Percentiles rank a stretch among this genome's conserved stretches.
Conservation (phyloP, 345 rosid genomes). For the thale cress (Arabidopsis thaliana) region DNA sequence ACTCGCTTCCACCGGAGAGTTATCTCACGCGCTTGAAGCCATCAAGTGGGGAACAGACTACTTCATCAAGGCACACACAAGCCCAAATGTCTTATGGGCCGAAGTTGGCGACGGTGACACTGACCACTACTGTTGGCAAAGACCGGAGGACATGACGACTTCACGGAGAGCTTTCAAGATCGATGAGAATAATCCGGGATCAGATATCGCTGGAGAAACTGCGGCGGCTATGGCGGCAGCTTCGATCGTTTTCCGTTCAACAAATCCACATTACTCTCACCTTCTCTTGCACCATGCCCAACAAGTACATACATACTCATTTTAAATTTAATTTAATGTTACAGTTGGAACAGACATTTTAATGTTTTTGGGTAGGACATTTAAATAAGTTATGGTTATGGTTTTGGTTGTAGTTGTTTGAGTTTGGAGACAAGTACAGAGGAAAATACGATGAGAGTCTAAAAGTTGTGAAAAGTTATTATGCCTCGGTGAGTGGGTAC, state of each 20-base stretch:
- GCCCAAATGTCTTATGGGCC: slow-evolving; percentile 83
- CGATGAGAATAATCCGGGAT: slow-evolving; percentile 87
- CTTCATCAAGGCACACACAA: slow-evolving; percentile 90
- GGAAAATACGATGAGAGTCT: slow-evolving; percentile 82
- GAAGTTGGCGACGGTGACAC: slow-evolving; percentile 97
- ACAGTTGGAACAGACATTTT: slow-evolving; percentile 33
- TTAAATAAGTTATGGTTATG: slow-evolving; percentile 12
- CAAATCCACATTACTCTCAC: slow-evolving; percentile 84
- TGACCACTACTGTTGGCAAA: slow-evolving; percentile 98
- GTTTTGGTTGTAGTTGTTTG: slow-evolving; percentile 67
- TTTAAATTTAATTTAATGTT: slow-evolving; percentile 12
- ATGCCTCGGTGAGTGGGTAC: slow-evolving; percentile 93
- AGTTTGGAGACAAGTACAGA: slow-evolving; percentile 78
- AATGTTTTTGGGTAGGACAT: background rate
- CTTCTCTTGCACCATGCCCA: slow-evolving; percentile 91
- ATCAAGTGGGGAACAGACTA: slow-evolving; percentile 97
- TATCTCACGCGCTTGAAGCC: slow-evolving; percentile 78
- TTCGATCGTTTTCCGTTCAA: slow-evolving; percentile 72
- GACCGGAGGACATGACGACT: slow-evolving; percentile 99
- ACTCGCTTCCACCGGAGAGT: slow-evolving; percentile 70
- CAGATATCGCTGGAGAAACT: slow-evolving; percentile 91
- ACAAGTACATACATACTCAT: slow-evolving; percentile 51
- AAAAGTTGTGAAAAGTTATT: slow-evolving; percentile 78
- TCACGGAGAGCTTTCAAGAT: slow-evolving; percentile 85
- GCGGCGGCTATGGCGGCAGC: slow-evolving; percentile 98